Base-by-base conservation (phyloP, 169 alveolate species). In the Plasmodium berghei region DNA sequence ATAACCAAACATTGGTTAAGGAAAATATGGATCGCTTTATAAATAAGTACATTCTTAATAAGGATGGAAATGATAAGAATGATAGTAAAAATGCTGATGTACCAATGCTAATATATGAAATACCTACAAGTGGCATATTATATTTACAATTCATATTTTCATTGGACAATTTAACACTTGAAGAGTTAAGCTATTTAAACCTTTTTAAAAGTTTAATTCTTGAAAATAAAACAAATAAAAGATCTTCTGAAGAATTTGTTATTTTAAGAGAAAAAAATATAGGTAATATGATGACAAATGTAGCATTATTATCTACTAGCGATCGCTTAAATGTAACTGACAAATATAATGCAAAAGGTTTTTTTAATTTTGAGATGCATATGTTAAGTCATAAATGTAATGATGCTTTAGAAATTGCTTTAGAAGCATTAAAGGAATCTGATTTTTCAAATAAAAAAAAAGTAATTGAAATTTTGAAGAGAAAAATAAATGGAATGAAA, bases 61-160 rank as follows among this genome's bases (percentile, higher is more conserved):
- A 72, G 52, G 40, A 16, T 46, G 52, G 12, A 69, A 16, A 69
- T 48, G 2, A 46, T n/a, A 16, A 1, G 20, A 14, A 67, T 67
- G 18, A 18, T 14, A 69, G 40, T 9, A 42, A 48, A 4, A 48
- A 22, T 45, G 20, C 18, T 34, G 69, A 77, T 26, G 42, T 91
- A 20, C 88, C 87, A n/a, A 80, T 92, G 64, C 52, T 92, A 40
- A 59, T 88, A 18, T 93, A 93, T 42, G 94, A 94, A 28, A 87
- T 93, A 61, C 94, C 92, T 14, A 87, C 96, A n/a, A 87, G 75
- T n/a, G 95, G 96, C 1, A 89, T 93, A n/a, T 46, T 93, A n/a
- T 93, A 93, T 73, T 42, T 93, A 22, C 95, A 93, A 42, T 87
- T 91, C 42, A 91, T 93, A n/a, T 85, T 93, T 22, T 77, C 93